These are phyloP conservation scores for Cladosporium sp. DNA, from an alignment of 2,329 filamentous ascomycete genomes.

Conservation along the genomic window DNA sequence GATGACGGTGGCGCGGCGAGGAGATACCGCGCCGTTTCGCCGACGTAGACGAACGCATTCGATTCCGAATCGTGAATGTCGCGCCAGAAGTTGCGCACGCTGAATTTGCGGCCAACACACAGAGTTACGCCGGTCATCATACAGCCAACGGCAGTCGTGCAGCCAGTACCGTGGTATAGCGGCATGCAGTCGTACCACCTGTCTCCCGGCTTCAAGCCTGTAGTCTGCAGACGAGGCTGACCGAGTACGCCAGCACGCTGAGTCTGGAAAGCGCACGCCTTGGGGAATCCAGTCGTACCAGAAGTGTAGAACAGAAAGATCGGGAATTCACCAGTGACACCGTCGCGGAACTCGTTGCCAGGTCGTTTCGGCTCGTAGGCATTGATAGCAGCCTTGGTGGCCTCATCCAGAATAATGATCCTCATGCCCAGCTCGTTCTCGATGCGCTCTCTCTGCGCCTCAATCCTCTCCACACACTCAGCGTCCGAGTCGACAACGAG, in stretches of 20 bases:
- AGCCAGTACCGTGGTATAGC: slow-evolving; percentile 71
- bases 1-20: slow-evolving; percentile 63
- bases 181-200: slow-evolving; percentile 76
- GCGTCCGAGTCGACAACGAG: slow-evolving; percentile 45
- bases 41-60: slow-evolving; percentile 72
- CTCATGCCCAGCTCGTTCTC: slow-evolving; percentile 56
- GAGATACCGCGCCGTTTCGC: slow-evolving; percentile 71
- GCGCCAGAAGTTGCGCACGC: slow-evolving; percentile 64
- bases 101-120: slow-evolving; percentile 65
- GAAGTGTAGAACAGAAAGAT: slow-evolving; percentile 69
- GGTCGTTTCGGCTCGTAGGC: slow-evolving; percentile 49
- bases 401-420: slow-evolving; percentile 50
- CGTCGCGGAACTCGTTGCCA: slow-evolving; percentile 51
- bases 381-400: slow-evolving; percentile 45
- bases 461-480: slow-evolving; percentile 54
- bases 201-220: slow-evolving; percentile 45
- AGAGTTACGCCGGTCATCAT: slow-evolving; percentile 54
- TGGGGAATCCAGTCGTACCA: slow-evolving; percentile 72
- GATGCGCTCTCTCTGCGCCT: slow-evolving; percentile 47
- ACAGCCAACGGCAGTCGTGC: slow-evolving; percentile 54
- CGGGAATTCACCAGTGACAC: slow-evolving; percentile 51
- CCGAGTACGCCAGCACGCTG: slow-evolving; percentile 41
- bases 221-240: slow-evolving; percentile 32
- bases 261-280: slow-evolving; percentile 61
- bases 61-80: slow-evolving; percentile 65